phyloP scores from a whole-genome alignment of 176 grass and related monocot genomes.

The Cocos nucifera region DNA sequence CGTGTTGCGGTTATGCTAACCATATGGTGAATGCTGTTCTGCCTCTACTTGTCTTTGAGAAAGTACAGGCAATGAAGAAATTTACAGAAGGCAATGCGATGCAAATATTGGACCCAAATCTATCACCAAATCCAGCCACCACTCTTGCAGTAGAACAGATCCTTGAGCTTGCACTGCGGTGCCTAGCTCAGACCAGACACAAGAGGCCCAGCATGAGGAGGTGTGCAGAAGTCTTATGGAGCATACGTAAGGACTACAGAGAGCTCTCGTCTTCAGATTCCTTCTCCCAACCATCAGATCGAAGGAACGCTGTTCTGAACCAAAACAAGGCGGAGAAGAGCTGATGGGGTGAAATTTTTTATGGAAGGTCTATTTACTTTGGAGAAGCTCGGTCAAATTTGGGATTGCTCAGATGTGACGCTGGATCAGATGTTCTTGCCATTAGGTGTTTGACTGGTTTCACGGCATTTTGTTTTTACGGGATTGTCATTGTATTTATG shows the following conservation, averaged over 20 bases:
- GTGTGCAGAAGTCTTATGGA: slow-evolving; percentile 66
- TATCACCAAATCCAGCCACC: slow-evolving; percentile 32
- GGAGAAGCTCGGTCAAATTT: no score
- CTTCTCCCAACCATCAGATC: no score
- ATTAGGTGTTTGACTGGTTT: no score
- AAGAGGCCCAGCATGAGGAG: slow-evolving; percentile 58
- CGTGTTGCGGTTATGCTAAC: no score
- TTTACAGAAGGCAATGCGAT: slow-evolving; percentile 51
- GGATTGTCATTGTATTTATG: no score
- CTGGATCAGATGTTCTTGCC: no score
- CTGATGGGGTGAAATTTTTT: no score
- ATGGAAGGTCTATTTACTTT: no score
- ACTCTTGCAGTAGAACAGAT: slow-evolving; percentile 50
- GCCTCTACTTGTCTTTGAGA: background rate
- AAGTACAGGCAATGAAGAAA: slow-evolving; percentile 56
- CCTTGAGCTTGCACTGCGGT: slow-evolving; percentile 48
- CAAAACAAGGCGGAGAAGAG: no score
- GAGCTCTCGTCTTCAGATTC: slow-evolving; percentile 8
- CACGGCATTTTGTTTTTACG: no score
- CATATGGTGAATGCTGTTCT: background rate
- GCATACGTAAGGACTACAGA: slow-evolving; percentile 65
- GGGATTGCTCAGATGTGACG: no score
- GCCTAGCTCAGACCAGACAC: slow-evolving; percentile 50
- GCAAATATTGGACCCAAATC: slow-evolving; percentile 48
- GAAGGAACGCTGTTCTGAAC: no score